A percentile compares a stretch with the other conserved stretches of the same genome.
phyloP scores from a whole-genome alignment of 1,284 basidiomycete genomes.

The Ceratobasidium theobromae region DNA sequence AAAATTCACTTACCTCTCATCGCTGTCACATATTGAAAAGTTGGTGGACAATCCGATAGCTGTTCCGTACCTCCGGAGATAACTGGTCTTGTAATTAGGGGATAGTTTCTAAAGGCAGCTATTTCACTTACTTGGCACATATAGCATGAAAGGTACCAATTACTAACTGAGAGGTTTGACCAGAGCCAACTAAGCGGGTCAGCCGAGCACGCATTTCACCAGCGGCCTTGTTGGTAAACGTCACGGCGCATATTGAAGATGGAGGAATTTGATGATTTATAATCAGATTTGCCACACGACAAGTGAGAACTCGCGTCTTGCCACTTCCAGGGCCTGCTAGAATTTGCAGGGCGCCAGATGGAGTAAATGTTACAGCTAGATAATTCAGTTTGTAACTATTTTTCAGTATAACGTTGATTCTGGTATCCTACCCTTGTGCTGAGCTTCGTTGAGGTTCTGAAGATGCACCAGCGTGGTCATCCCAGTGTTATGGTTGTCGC shows the following conservation, averaged over 20 bases:
- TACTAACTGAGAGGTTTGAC: constrained; percentile 60
- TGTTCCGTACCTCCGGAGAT: constrained; percentile 67
- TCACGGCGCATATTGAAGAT: constrained; percentile 73
- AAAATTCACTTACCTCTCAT: constrained; percentile 64
- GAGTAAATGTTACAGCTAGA: constrained; percentile 67
- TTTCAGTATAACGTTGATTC: background rate
- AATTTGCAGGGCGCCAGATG: constrained; percentile 71
- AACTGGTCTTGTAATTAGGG: constrained; percentile 38
- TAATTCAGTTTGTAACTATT: background rate
- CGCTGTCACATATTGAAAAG: constrained; percentile 81
- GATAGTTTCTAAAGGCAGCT: background rate
- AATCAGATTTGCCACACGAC: constrained; percentile 76
- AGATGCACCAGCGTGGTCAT: constrained; percentile 33
- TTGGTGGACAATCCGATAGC: constrained; percentile 66
- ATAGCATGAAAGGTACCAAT: constrained; percentile 81
- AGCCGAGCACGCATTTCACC: constrained; percentile 84
- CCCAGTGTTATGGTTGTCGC: constrained; percentile 24
- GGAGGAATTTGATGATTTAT: constrained; percentile 58
- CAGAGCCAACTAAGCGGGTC: constrained; percentile 66
- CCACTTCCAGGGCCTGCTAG: constrained; percentile 85
- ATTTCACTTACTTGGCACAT: constrained; percentile 56
- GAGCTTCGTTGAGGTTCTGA: constrained; percentile 37
- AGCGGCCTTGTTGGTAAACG: constrained; percentile 88
- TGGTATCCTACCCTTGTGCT: constrained; percentile 36
- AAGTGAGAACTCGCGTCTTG: constrained; percentile 69